Percentiles rank a stretch among this genome's conserved stretches.
These are phyloP conservation scores for Pseudodiploospora longispora DNA, from an alignment of 2,329 filamentous ascomycete species.

Conservation along the genomic window DNA sequence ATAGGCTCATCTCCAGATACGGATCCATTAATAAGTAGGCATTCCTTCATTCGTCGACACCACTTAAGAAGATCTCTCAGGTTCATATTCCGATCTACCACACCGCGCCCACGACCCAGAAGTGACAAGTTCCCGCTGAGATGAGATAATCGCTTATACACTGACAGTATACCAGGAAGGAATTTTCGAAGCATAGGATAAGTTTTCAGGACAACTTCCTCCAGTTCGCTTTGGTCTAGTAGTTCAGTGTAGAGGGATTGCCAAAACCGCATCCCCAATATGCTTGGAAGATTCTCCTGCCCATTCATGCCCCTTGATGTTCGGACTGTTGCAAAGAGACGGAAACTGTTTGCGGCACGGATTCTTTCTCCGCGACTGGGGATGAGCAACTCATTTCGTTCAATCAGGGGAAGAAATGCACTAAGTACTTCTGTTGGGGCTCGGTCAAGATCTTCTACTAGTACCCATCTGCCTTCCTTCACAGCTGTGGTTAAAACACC, in stretches of 20 bases:
- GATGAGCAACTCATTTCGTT: conserved; percentile 83
- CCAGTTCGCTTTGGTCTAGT: conserved; percentile 61
- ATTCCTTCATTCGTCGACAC: conserved; percentile 66
- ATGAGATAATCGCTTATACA: conserved; percentile 46
- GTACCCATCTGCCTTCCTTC: conserved; percentile 87
- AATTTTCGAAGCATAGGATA: conserved; percentile 63
- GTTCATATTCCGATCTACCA: conserved; percentile 48
- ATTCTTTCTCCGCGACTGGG: conserved; percentile 83
- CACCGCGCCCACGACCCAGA: conserved; percentile 31
- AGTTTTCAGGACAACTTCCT: conserved; percentile 61
- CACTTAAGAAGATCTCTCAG: conserved; percentile 84
- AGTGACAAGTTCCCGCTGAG: conserved; percentile 38
- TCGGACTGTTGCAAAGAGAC: conserved; percentile 84
- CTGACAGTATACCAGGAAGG: conserved; percentile 48
- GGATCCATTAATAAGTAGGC: conserved; percentile 53
- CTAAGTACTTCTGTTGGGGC: conserved; percentile 94
- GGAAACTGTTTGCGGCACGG: conserved; percentile 74
- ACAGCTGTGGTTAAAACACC: conserved; percentile 93
- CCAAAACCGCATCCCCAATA: conserved; percentile 86
- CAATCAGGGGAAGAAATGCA: conserved; percentile 83
- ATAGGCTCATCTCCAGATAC: conserved; percentile 62
- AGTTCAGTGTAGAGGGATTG: conserved; percentile 61
- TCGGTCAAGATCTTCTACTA: conserved; percentile 94
- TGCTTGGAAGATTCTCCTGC: conserved; percentile 57
- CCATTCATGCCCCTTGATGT: conserved; percentile 63